Conservation (phyloP, 75 land plant genomes). For the Pinus taeda region DNA sequence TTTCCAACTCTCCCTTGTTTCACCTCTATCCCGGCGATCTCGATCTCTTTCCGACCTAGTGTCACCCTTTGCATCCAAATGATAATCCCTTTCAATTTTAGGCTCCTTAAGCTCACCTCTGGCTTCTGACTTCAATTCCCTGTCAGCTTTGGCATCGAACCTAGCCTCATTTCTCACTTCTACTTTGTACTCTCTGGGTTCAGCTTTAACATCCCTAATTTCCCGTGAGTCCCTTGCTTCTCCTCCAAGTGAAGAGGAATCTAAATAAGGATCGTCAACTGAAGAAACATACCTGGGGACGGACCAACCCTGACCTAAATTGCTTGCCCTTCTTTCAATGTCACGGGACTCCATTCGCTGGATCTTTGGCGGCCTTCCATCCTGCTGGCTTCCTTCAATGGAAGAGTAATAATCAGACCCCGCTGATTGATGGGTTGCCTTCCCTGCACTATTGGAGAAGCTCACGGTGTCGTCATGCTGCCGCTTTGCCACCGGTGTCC, state of each 20-base stretch:
- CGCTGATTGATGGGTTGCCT: conserved; percentile 10
- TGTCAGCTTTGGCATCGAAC: conserved; percentile 20
- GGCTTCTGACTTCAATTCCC: conserved; percentile 21
- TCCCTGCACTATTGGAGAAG: conserved; percentile 13
- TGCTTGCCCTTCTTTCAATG: conserved; percentile 17
- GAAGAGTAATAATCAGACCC: conserved; percentile 19
- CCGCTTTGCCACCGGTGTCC: conserved; percentile 13
- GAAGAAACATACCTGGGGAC: conserved; percentile 14
- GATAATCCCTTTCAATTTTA: conserved; percentile 32
- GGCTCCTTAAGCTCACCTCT: conserved; percentile 30
- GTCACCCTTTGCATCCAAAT: conserved; percentile 27
- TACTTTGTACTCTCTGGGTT: conserved; percentile 30
- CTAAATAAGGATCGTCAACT: conserved; percentile 20
- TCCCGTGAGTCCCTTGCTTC: conserved; percentile 27
- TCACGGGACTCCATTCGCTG: conserved; percentile 39
- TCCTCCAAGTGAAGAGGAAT: conserved; percentile 1
- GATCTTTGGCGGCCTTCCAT: conserved; percentile 27
- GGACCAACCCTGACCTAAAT: conserved; percentile 9
- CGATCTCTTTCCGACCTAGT: conserved; percentile 36
- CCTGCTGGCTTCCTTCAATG: conserved; percentile 13
- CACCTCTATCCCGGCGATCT: conserved; percentile 13
- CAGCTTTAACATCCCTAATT: conserved; percentile 21
- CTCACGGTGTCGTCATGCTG: conserved; percentile 20
- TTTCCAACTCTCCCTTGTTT: conserved; percentile 37
- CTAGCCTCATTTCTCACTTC: conserved; percentile 25